Evolutionary conservation across 176 grass and related monocot species (phyloP).

Genomic region (Poa pratensis): DNA sequence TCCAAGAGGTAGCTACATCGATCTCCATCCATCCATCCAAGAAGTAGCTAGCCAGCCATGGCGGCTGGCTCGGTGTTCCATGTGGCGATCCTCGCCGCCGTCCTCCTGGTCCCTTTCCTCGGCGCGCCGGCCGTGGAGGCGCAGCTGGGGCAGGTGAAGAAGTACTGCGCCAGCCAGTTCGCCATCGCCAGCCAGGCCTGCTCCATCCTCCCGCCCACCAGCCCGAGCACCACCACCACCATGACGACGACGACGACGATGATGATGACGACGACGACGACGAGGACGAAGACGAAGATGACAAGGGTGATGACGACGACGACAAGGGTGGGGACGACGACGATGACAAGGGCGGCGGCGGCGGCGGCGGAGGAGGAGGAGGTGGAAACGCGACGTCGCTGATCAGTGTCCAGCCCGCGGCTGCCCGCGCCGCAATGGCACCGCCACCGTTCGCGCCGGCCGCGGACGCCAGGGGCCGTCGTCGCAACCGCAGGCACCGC

Average conservation of each 20-base stretch:
- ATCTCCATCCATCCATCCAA: background rate
- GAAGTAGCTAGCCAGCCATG: constrained; percentile 3
- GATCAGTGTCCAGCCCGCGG: constrained; percentile 36
- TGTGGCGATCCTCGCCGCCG: constrained; percentile 36
- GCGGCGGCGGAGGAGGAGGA: background rate
- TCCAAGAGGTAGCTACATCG: constrained; percentile 16
- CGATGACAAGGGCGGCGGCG: background rate
- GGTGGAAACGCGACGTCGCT: background rate
- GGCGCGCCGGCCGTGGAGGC: constrained; percentile 19
- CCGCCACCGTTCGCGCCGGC: background rate
- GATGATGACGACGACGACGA: background rate
- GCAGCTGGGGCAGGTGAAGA: constrained; percentile 51
- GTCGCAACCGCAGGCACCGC: background rate
- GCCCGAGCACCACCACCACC: constrained; percentile 19
- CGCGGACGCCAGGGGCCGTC: background rate
- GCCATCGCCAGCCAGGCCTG: constrained; percentile 81
- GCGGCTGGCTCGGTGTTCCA: constrained; percentile 38
- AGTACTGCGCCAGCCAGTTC: constrained; percentile 80
- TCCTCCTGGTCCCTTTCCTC: constrained; percentile 46
- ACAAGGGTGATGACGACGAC: background rate
- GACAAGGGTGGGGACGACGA: background rate
- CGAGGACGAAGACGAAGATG: accelerated
- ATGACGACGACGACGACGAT: constrained; percentile 16
- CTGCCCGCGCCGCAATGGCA: background rate
- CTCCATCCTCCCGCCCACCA: constrained; percentile 51